Conservation (phyloP, 176 grass and related monocot genomes). For the bread wheat (Triticum aestivum) region IWGSC_CS_RefSeq_v2.1 NC_057794.1:571578021-571578520, state of each 20-base stretch:
- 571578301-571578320: background rate
- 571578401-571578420: background rate
- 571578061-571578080: constrained; percentile 9
- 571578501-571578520: background rate
- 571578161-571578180: constrained; percentile 83
- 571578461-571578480: background rate
- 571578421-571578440: no score
- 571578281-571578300: background rate
- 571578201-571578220: constrained; percentile 33
- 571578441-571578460: constrained; percentile 27
- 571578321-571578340: background rate
- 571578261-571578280: constrained; percentile 7
- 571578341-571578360: background rate
- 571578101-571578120: constrained; percentile 38
- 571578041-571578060: background rate
- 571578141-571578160: constrained; percentile 66
- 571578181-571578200: constrained; percentile 42
- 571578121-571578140: constrained; percentile 87
- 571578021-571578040: background rate
- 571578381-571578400: constrained; percentile 50
- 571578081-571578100: constrained; percentile 77
- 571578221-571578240: constrained; percentile 2
- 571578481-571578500: background rate
- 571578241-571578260: constrained; percentile 15
- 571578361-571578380: constrained; percentile 45